Base-by-base conservation (phyloP, 1,284 basidiomycete genomes). In the Cystobasidium sp. region DNA sequence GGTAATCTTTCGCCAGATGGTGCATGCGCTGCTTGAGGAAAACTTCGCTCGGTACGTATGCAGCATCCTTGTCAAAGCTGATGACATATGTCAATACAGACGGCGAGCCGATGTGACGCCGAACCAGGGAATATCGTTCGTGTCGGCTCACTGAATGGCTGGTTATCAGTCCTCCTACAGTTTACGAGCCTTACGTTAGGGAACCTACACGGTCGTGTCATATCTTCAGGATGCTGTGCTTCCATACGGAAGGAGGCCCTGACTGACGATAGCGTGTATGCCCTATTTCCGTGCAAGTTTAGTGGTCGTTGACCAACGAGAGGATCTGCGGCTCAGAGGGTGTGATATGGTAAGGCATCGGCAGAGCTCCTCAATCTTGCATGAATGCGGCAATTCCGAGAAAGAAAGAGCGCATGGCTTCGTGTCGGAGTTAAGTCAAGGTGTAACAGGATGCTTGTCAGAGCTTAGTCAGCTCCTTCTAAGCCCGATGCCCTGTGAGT, bases 81-180 rank as follows among this genome's bases (percentile, higher is more conserved):
- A 20, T 43, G 16, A 71, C 22, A 46, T 61, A 71, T 5, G 49
- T 63, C 14, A 71, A 41, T 3, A 64, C 51, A n/a, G 69, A 58
- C 6, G 47, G 47, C n/a, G 44, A 39, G 9, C 69, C 69, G 16
- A 71, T 64, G 46, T 44, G 20, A 5, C 43, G 16, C 20, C 69
- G 58, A 9, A 51, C 46, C 6, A 64, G 37, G n/a, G 56, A 63
- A 39, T 52, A 71, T 37, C 69, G 59, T n/a, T 71, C 69, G 47
- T 71, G 69, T 22, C 58, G 69, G 16, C 58, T 64, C 39, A 71
- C 69, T 71, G 58, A 7, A 43, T 18, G 9, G 22, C 7, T 47
- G 22, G 37, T 47, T 9, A 46, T 39, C 16, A 24, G 46, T 8
- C 7, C 46, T 52, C 6, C 31, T 20, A 39, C 20, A 44, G 12